phyloP scores from a whole-genome alignment of 176 grass and related monocot species.

The barley (Hordeum vulgare) region MorexV3_pseudomolecules_assembly NC_058521.1:582599536-582600035 shows the following conservation, averaged over 20 bases:
- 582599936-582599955: constrained; percentile 52
- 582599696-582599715: constrained; percentile 55
- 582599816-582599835: constrained; percentile 54
- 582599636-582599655: constrained; percentile 55
- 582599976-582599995: constrained; percentile 67
- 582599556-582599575: too few species aligned
- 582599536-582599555: too few species aligned
- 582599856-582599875: constrained; percentile 37
- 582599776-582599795: constrained; percentile 72
- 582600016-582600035: constrained; percentile 52
- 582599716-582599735: constrained; percentile 57
- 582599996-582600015: constrained; percentile 39
- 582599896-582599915: constrained; percentile 41
- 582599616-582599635: constrained; percentile 62
- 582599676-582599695: constrained; percentile 60
- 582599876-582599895: constrained; percentile 34
- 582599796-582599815: constrained; percentile 74
- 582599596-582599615: constrained; percentile 49
- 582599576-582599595: not conserved
- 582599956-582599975: constrained; percentile 62
- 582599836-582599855: constrained; percentile 47
- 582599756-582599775: constrained; percentile 53
- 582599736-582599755: constrained; percentile 68
- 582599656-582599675: constrained; percentile 22
- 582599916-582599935: constrained; percentile 36